phyloP scores from a whole-genome alignment of 1,284 basidiomycete genomes.

The Fomitopsis palustris region DNA sequence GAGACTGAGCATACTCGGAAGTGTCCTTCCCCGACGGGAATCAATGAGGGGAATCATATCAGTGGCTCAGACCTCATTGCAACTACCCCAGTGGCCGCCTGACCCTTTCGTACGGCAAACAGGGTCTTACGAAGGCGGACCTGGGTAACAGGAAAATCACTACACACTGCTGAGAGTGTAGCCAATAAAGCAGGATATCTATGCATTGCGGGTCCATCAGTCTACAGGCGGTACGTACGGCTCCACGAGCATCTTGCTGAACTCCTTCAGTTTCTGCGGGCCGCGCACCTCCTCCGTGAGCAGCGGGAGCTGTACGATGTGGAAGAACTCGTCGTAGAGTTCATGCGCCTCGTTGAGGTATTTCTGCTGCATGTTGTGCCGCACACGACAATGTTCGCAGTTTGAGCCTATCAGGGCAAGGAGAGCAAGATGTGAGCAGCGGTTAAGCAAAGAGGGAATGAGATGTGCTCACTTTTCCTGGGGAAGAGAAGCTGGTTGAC shows the following conservation, averaged over 20 bases:
- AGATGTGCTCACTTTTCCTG: constrained; percentile 64
- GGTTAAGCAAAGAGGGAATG: not conserved
- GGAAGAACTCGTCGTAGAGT: constrained; percentile 96
- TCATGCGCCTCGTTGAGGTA: constrained; percentile 93
- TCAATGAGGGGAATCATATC: too few species aligned
- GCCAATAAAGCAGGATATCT: not conserved
- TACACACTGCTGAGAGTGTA: too few species aligned
- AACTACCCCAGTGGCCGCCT: too few species aligned
- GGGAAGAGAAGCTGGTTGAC: constrained; percentile 98
- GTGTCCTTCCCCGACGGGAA: too few species aligned
- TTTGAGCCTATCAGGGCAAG: constrained; percentile 73
- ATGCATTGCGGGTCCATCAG: not conserved
- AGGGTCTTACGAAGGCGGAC: too few species aligned
- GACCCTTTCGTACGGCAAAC: too few species aligned
- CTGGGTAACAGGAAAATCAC: too few species aligned
- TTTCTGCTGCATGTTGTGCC: constrained; percentile 98
- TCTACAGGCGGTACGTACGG: constrained; percentile 42
- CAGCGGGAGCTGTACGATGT: constrained; percentile 89
- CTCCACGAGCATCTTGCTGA: constrained; percentile 82
- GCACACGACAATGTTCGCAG: constrained; percentile 93
- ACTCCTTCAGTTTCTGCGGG: constrained; percentile 88
- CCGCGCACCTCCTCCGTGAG: constrained; percentile 97
- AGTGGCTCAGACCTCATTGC: too few species aligned
- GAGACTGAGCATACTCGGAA: too few species aligned
- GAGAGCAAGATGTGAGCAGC: not conserved